Evolutionary conservation across 1,284 basidiomycete species (phyloP).

Genomic region (Cryptococcus amylolentus): DNA sequence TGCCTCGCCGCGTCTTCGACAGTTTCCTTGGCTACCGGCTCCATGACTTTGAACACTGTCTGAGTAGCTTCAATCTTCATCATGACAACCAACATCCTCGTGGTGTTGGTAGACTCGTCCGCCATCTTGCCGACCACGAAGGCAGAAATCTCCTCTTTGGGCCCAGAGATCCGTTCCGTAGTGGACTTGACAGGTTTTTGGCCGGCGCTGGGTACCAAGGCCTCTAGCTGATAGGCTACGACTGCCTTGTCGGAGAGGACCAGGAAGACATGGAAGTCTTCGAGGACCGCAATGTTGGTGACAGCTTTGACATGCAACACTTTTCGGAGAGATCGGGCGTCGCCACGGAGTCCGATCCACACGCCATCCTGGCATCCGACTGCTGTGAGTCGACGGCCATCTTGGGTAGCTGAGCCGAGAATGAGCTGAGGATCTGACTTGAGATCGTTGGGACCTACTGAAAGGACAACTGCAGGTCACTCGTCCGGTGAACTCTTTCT

Average conservation of each 20-base stretch:
- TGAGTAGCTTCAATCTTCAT: slow-evolving; percentile 94
- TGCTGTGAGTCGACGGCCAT: slow-evolving; percentile 79
- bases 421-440: not conserved
- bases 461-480: slow-evolving; percentile 93
- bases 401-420: slow-evolving; percentile 62
- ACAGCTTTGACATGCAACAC: slow-evolving; percentile 87
- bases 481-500: slow-evolving; percentile 73
- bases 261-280: slow-evolving; percentile 92
- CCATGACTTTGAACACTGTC: slow-evolving; percentile 87
- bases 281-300: slow-evolving; percentile 88
- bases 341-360: slow-evolving; percentile 90
- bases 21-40: slow-evolving; percentile 82
- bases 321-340: slow-evolving; percentile 78
- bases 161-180: slow-evolving; percentile 85
- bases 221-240: slow-evolving; percentile 88
- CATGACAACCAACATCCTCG: slow-evolving; percentile 81
- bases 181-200: slow-evolving; percentile 40
- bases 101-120: slow-evolving; percentile 41
- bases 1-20: slow-evolving; percentile 65
- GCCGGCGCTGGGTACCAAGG: slow-evolving; percentile 74
- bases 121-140: slow-evolving; percentile 86
- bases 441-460: slow-evolving; percentile 56
- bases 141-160: slow-evolving; percentile 78
- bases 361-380: slow-evolving; percentile 94
- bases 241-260: slow-evolving; percentile 78